A percentile compares a stretch with the other conserved stretches of the same genome.
phyloP scores from a whole-genome alignment of 345 rosid species.

The Nephelium lappaceum region DNA sequence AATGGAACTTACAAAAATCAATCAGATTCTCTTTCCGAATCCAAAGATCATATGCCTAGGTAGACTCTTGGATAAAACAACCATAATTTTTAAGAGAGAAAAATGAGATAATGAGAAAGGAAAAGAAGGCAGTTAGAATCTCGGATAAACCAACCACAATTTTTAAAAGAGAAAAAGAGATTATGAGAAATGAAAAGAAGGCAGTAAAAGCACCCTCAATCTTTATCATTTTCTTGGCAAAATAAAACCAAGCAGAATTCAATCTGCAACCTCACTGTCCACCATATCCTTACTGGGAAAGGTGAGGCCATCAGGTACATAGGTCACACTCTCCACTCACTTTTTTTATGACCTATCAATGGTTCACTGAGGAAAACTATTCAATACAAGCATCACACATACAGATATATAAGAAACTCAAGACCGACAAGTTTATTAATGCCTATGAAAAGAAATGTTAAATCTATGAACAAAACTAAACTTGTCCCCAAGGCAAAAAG shows the following conservation, averaged over 20 bases:
- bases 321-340: background rate
- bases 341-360: background rate
- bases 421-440: background rate
- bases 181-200: background rate
- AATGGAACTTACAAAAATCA: constrained; percentile 18
- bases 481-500: background rate
- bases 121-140: background rate
- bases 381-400: background rate
- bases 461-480: background rate
- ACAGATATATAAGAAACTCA: background rate
- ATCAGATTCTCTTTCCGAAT: constrained; percentile 17
- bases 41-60: constrained; percentile 3
- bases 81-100: background rate
- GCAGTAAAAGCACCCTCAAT: background rate
- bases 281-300: background rate
- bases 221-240: background rate
- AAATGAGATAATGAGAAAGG: background rate
- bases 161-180: background rate
- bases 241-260: background rate
- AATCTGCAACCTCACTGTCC: background rate
- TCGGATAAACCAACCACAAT: background rate
- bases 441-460: background rate
- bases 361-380: background rate
- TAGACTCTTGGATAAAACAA: constrained; percentile 5
- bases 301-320: background rate